phyloP scores from a whole-genome alignment of 805 yeast genomes.

The Starmera dryadoides region DNA sequence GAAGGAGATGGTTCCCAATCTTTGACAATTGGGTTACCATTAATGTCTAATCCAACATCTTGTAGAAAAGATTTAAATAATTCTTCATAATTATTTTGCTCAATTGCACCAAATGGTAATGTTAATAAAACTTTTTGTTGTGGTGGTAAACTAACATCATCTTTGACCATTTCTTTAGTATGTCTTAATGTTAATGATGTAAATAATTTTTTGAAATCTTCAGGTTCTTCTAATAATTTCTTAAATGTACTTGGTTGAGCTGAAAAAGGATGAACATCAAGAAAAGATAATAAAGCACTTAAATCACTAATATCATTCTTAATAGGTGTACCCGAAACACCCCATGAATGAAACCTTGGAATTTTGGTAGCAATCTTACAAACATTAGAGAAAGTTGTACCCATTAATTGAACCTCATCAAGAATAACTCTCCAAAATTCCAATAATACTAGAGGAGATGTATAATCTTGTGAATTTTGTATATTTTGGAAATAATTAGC shows the following conservation, averaged over 20 bases:
- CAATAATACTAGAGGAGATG: constrained; percentile 74
- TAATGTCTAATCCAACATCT: constrained; percentile 42
- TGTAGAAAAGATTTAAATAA: constrained; percentile 51
- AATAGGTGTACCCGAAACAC: constrained; percentile 93
- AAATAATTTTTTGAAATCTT: constrained; percentile 47
- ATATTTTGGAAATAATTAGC: background rate
- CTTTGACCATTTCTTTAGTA: constrained; percentile 74
- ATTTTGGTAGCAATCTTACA: constrained; percentile 74
- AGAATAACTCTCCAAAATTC: constrained; percentile 87
- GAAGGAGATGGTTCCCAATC: constrained; percentile 41
- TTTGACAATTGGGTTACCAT: constrained; percentile 38
- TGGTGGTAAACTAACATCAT: constrained; percentile 71
- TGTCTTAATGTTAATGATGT: constrained; percentile 59
- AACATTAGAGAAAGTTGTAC: constrained; percentile 63
- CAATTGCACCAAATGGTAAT: constrained; percentile 74
- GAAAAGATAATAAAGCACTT: constrained; percentile 60
- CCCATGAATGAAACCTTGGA: constrained; percentile 91
- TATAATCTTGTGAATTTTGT: constrained; percentile 34
- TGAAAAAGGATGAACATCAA: constrained; percentile 62
- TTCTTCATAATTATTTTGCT: constrained; percentile 74
- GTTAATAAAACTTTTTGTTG: constrained; percentile 67
- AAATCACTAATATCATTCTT: constrained; percentile 60
- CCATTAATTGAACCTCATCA: constrained; percentile 94
- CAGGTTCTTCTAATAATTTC: constrained; percentile 4
- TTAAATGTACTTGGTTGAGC: background rate